Base-by-base conservation (phyloP, 768 basidiomycete genomes). In the Trametes punicea region DNA sequence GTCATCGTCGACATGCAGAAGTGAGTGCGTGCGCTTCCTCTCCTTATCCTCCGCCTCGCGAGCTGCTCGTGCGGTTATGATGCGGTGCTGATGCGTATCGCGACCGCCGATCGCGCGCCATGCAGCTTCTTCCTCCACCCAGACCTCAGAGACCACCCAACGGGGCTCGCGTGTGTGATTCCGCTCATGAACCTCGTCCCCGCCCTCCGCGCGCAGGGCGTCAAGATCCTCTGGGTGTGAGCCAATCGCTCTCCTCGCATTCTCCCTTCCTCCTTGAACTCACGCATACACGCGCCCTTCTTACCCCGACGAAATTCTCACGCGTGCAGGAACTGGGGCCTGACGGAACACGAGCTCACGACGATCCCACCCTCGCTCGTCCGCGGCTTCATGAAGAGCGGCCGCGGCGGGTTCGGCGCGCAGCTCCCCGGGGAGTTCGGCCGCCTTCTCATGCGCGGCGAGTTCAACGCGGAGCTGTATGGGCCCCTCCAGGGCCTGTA, bases 1-100 rank as follows among this genome's bases (percentile, higher is more conserved):
- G 79, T 86, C n/a, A 74, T 87, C 18, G 77, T 87, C 47, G 86
- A 87, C 63, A 87, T 88, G 87, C 86, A 87, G 66, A 88, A 87
- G 85, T 85, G 63, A 56, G 75, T 59, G 13, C 16, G 31, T 21
- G 33, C 31, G 9, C 29, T 23, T n/a, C n/a, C n/a, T n/a, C n/a
- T n/a, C n/a, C n/a, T n/a, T n/a, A n/a, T n/a, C n/a, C n/a, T n/a
- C n/a, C n/a, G n/a, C n/a, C 23, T 21, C 18, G 41, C 21, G 8
- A 8, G 7, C 15, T 34, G n/a, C 6, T 1, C 21, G 6, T 38
- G 46, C 49, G n/a, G 13, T 29, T 15, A 20, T 25, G 31, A 15
- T 3, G 9, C 7, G 45, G 9, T 13, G 39, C 49, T 60, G 9
- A 51, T 36, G 15, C 27, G 16, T 27, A 16, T 10, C 20, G n/a